A percentile compares a stretch with the other conserved stretches of the same genome.
Evolutionary conservation across 2,329 filamentous ascomycete genomes (phyloP).

Genomic region (Exophiala xenobiotica): DNA sequence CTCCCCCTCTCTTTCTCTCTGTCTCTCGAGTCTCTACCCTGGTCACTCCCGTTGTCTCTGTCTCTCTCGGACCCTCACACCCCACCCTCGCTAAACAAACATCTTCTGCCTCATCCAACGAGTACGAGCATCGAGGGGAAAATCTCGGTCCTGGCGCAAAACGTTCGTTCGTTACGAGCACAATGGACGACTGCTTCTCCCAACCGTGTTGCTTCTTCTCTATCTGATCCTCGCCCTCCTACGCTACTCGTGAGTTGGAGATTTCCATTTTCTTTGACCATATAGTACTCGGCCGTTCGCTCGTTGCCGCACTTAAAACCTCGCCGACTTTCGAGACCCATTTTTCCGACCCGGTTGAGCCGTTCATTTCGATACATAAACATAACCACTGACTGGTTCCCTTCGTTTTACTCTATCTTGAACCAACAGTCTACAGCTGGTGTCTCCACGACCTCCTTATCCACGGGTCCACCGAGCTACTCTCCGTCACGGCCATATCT

Average conservation of each 20-base stretch:
- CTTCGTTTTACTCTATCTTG: not conserved
- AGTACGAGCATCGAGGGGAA: not conserved
- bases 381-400: not conserved
- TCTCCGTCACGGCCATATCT: not conserved
- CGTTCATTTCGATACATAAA: slow-evolving; percentile 2
- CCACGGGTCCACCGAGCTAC: not conserved
- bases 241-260: no score
- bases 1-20: no score
- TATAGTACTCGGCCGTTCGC: not conserved
- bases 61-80: no score
- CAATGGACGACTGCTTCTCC: no score
- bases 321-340: slow-evolving; percentile 2
- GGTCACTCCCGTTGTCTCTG: no score
- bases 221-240: not conserved
- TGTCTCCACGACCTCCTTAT: not conserved
- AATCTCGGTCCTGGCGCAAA: no score
- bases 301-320: slow-evolving; percentile 1
- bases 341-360: slow-evolving; percentile 1
- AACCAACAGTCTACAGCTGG: not conserved
- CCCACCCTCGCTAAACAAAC: not conserved
- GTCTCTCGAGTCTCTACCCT: no score
- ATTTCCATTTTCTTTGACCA: no score
- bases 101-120: not conserved
- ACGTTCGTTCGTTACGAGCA: no score
- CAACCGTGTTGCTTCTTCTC: slow-evolving; percentile 1